Base-by-base conservation (phyloP, 2,329 filamentous ascomycete species). In the Byssoonygena ceratinophila region DNA sequence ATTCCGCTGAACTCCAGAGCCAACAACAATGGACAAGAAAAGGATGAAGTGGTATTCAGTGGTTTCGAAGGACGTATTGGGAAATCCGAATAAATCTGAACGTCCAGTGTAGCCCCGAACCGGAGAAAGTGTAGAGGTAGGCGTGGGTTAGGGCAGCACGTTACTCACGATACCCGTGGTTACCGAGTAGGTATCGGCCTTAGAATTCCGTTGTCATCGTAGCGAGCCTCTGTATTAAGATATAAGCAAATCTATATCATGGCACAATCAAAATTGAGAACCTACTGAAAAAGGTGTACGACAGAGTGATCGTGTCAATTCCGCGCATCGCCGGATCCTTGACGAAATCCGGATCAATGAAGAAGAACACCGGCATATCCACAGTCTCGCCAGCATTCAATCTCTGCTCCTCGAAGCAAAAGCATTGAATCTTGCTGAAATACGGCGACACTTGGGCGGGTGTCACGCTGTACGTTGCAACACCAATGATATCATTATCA, bases 301-400 rank as follows among this genome's bases (percentile, higher is more conserved):
- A 94, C 64, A 98, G 70, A 31, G 92, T 98, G 52, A 98, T 89
- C 1, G 90, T 95, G 72, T 96, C 88, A 57, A 98, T 87, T 0
- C 85, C 86, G 70, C 80, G 87, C 91, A 96, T 97, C 58, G 85
- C 90, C 48, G 91, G 74, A 69, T 98, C 92, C 60, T 85, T 90
- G 54, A 91, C 77, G 72, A 98, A 84, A 65, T 97, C 92, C 0
- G 92, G 92, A 65, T 98, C 92, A 59, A 98, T 85, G 70, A 97
- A 98, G 72, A 98, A 98, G 71, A 98, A 98, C 0, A 98, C 94
- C 0, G 92, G 94, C 94, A 98, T 98, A 68, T 98, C 92, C 51
- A 98, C 92, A 41, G 89, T 92, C 76, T 98, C 94, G 41, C 91
- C 90, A 4, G 90, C 90, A 66, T 92, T 91, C 59, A 98, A 71